Conservation (phyloP, 768 basidiomycete genomes). For the Omphalotus guepiniiformis region DNA sequence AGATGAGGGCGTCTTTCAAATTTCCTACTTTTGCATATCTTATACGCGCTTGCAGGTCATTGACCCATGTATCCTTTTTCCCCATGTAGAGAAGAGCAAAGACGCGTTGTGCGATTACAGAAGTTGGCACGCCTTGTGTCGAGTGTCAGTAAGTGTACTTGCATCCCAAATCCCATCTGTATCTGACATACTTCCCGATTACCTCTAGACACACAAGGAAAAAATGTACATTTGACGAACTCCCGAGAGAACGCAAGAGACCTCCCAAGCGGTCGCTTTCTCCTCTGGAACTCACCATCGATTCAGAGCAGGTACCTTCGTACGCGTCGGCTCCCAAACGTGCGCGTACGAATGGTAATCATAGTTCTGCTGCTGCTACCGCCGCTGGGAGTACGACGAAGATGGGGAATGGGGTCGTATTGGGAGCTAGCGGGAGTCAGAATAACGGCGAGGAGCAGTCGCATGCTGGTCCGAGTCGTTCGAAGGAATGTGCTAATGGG, state of each 20-base stretch:
- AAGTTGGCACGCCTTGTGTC: conserved; percentile 16
- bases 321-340: neutral
- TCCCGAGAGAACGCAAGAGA: conserved; percentile 18
- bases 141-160: conserved; percentile 17
- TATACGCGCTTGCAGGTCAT: no score
- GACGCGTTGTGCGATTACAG: conserved; percentile 17
- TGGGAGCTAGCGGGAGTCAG: no score
- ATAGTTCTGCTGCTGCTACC: neutral
- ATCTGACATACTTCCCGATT: no score
- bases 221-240: conserved; percentile 18
- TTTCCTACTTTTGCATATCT: no score
- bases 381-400: no score
- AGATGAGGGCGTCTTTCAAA: no score
- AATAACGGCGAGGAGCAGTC: no score
- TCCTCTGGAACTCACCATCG: conserved; percentile 9
- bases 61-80: neutral
- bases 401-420: no score
- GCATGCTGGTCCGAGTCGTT: no score
- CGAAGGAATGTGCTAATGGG: no score
- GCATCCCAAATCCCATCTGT: neutral
- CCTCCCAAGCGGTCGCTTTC: conserved; percentile 3
- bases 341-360: neutral
- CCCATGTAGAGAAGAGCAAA: conserved; percentile 16
- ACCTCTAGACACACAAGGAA: conserved; percentile 16
- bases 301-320: no score